phyloP scores from a whole-genome alignment of 2,329 filamentous ascomycete genomes.

The Diplodia mutila region DNA sequence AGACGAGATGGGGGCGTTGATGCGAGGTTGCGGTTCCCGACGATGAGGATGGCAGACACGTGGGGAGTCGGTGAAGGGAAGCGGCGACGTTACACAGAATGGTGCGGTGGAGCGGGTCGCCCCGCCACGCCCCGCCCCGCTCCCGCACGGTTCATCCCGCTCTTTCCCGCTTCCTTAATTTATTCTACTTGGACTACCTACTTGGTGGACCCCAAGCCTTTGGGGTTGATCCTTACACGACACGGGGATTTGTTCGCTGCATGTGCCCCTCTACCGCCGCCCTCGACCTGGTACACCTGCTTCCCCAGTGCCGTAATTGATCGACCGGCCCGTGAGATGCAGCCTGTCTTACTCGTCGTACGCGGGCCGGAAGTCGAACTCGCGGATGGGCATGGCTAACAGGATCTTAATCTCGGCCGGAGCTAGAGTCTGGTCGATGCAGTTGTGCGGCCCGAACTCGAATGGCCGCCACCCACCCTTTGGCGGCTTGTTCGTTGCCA shows the following conservation, averaged over 20 bases:
- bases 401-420: constrained; percentile 40
- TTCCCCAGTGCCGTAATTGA: constrained; percentile 37
- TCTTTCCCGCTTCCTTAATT: too few species aligned
- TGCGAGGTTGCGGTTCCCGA: too few species aligned
- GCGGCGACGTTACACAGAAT: too few species aligned
- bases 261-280: constrained; percentile 1
- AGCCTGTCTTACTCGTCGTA: constrained; percentile 30
- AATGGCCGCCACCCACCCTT: constrained; percentile 44
- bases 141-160: too few species aligned
- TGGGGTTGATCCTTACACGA: neutral
- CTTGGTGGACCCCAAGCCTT: too few species aligned
- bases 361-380: constrained; percentile 53
- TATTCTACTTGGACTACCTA: too few species aligned
- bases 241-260: constrained; percentile 13
- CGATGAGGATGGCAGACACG: too few species aligned
- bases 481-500: constrained; percentile 28
- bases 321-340: constrained; percentile 34
- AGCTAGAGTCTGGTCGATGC: constrained; percentile 46
- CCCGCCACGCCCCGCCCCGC: too few species aligned
- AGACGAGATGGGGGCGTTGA: too few species aligned
- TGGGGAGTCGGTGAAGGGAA: too few species aligned
- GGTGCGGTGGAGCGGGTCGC: too few species aligned
- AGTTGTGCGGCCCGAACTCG: constrained; percentile 43
- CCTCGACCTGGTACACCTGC: constrained; percentile 7
- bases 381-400: constrained; percentile 51